A percentile compares a stretch with the other conserved stretches of the same genome.
Evolutionary conservation across 345 rosid genomes (phyloP).

Genomic region (Boechera stricta): DNA sequence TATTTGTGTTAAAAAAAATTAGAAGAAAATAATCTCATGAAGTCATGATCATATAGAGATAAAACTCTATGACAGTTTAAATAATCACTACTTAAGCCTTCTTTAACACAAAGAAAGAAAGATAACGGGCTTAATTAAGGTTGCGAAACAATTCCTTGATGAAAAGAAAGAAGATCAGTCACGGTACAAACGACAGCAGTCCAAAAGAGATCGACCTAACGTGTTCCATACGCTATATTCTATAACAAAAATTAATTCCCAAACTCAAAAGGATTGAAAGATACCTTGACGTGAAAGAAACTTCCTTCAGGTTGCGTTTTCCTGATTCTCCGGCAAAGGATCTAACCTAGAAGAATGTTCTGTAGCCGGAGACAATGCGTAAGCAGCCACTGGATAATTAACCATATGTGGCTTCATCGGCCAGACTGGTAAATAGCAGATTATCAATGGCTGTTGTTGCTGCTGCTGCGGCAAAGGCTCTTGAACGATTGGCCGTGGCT

Average conservation of each 20-base stretch:
- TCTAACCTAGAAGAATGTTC: conserved; percentile 4
- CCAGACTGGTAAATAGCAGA: conserved; percentile 27
- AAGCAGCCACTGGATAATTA: conserved; percentile 1
- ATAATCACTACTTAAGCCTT: too few species aligned
- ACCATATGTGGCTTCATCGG: conserved; percentile 26
- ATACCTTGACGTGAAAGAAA: conserved; percentile 21
- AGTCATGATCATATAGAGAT: too few species aligned
- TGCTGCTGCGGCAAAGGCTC: conserved; percentile 14
- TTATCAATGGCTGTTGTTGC: background rate
- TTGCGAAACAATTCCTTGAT: too few species aligned
- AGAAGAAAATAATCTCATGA: too few species aligned
- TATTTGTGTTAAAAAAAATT: too few species aligned
- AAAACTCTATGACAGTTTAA: too few species aligned
- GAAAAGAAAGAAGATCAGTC: too few species aligned
- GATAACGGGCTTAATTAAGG: too few species aligned
- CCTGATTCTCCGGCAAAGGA: background rate
- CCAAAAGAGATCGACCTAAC: background rate
- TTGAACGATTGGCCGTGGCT: background rate
- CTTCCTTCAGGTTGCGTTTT: conserved; percentile 9
- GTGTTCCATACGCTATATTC: conserved; percentile 15
- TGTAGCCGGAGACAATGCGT: conserved; percentile 10
- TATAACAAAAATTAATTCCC: background rate
- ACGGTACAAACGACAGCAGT: background rate
- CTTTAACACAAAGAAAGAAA: too few species aligned
- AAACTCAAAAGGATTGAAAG: background rate